Base-by-base conservation (phyloP, 176 grass and related monocot genomes). In the Chloris gayana region DNA sequence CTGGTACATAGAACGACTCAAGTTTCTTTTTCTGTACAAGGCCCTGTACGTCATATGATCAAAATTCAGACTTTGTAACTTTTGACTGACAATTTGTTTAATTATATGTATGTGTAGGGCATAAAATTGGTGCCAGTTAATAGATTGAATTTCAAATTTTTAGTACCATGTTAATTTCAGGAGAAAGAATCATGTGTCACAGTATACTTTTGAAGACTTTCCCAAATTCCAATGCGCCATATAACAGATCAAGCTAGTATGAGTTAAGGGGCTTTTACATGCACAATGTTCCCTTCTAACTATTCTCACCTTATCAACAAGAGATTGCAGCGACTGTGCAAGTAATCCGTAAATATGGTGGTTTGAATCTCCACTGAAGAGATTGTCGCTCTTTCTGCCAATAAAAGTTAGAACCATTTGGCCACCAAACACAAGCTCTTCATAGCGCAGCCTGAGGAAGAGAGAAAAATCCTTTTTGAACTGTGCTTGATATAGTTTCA, bases 361-460 rank as follows among this genome's bases (percentile, higher is more conserved):
- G 15, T 58, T 58, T 25, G 58, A 41, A 2, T 82, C 69, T 72
- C 29, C 80, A 37, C 9, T 11, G 17, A 50, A 26, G 9, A 73
- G 29, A 15, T 72, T 26, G 2, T 49, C 31, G 2, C 67, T 26
- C 67, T 82, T 85, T 18, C 81, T 90, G 17, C 77, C 91, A 0
- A 77, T 4, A 70, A 87, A 82, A 15, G 85, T 71, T 21, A 93
- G 26, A 18, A 90, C 4, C 82, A 93, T 90, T 31, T 67, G 63
- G 0, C 91, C 91, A 5, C 77, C 60, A 13, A 19, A 0, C 4
- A 33, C 67, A 7, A 93, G 76, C 74, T 93, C 91, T 21, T 77
- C 29, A 0, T 15, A 51, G 5, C 91, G 91, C 7, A 77, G 21
- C 50, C 57, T 38, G 62, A 93, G 87, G 27, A 93, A 93, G 5